These are phyloP conservation scores for Botrytis medusae DNA, from an alignment of 2,329 filamentous ascomycete genomes.

Conservation along the genomic window DNA sequence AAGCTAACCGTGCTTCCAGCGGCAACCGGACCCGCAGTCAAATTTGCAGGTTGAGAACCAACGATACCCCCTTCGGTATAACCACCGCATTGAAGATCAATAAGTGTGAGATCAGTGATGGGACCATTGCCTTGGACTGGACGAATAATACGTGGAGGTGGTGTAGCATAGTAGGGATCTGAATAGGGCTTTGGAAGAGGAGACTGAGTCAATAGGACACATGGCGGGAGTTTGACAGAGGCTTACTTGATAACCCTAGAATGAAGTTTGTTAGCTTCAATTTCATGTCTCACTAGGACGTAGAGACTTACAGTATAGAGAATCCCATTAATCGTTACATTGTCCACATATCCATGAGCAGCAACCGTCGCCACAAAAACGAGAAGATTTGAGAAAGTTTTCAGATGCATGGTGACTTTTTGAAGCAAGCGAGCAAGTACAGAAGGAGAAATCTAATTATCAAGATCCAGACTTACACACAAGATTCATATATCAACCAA, in stretches of 20 bases:
- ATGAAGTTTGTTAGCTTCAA: background rate
- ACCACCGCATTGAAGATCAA: constrained; percentile 58
- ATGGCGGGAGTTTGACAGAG: background rate
- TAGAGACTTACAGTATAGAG: constrained; percentile 20
- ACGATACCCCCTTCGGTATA: constrained; percentile 49
- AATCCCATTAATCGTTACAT: constrained; percentile 32
- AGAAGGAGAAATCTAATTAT: background rate
- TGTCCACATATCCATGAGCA: constrained; percentile 31
- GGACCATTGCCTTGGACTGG: constrained; percentile 59
- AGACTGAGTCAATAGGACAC: background rate
- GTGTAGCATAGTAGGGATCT: constrained; percentile 46
- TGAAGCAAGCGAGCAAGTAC: background rate
- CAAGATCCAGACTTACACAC: background rate
- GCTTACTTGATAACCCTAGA: constrained; percentile 39
- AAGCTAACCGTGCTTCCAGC: constrained; percentile 55
- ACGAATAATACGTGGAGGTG: constrained; percentile 55
- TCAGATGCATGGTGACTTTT: constrained; percentile 7
- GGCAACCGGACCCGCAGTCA: constrained; percentile 54
- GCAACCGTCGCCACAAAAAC: constrained; percentile 25
- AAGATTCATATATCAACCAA: background rate
- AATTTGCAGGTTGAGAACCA: constrained; percentile 52
- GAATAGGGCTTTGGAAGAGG: constrained; percentile 40
- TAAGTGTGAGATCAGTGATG: constrained; percentile 51
- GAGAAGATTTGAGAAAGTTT: constrained; percentile 23
- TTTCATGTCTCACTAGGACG: accelerated